phyloP scores from a whole-genome alignment of 2,329 filamentous ascomycete species.

The Botrytis cinerea region DNA sequence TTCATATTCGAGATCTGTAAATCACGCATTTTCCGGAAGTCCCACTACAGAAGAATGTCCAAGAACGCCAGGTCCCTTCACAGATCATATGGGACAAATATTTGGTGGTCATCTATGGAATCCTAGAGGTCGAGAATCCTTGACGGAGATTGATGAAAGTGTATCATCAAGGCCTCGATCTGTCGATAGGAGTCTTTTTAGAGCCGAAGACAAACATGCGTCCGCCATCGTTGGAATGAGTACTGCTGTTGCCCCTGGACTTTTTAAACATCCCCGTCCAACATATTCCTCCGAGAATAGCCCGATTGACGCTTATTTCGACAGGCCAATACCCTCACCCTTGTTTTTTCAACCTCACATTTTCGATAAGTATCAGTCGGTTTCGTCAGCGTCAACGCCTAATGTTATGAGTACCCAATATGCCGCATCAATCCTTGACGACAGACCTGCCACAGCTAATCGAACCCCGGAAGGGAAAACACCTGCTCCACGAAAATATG shows the following conservation, averaged over 20 bases:
- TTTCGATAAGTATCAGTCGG: slow-evolving; percentile 31
- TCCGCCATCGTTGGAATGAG: slow-evolving; percentile 65
- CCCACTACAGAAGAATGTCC: slow-evolving; percentile 26
- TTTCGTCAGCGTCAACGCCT: slow-evolving; percentile 36
- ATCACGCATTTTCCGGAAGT: slow-evolving; percentile 24
- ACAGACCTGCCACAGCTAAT: slow-evolving; percentile 53
- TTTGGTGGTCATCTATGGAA: slow-evolving; percentile 35
- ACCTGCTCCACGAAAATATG: slow-evolving; percentile 43
- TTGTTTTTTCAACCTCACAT: slow-evolving; percentile 38
- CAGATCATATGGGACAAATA: slow-evolving; percentile 37
- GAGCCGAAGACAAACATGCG: slow-evolving; percentile 63
- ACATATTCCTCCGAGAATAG: slow-evolving; percentile 34
- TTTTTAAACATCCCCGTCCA: slow-evolving; percentile 33
- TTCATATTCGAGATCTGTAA: slow-evolving; percentile 44
- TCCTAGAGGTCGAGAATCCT: slow-evolving; percentile 30
- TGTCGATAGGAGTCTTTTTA: slow-evolving; percentile 61
- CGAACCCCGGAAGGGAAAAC: slow-evolving; percentile 46
- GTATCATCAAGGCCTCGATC: slow-evolving; percentile 60
- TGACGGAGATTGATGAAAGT: slow-evolving; percentile 45
- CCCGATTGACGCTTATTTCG: slow-evolving; percentile 28
- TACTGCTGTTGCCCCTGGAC: slow-evolving; percentile 62
- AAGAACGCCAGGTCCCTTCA: slow-evolving; percentile 34
- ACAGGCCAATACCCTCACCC: slow-evolving; percentile 37
- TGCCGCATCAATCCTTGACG: slow-evolving; percentile 44
- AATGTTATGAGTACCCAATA: slow-evolving; percentile 35